phyloP scores from a whole-genome alignment of 306 rosid genomes.

The Canavalia gladiata region DNA sequence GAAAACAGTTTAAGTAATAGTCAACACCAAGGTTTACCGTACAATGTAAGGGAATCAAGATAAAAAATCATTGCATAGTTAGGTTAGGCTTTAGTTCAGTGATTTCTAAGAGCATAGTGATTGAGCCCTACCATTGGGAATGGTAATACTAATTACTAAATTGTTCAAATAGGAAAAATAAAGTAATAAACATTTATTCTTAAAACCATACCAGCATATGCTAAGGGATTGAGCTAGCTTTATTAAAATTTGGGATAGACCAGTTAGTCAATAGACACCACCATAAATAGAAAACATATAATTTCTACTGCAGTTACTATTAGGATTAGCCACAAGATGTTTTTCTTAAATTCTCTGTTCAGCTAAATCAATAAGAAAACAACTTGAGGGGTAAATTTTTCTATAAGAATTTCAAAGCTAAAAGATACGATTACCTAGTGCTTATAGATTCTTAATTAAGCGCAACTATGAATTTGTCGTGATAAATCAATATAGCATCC shows the following conservation, averaged over 20 bases:
- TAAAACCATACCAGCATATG: neutral
- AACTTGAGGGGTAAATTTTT: neutral
- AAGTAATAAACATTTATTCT: neutral
- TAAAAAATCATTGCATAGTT: neutral
- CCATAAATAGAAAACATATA: neutral
- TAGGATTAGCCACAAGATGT: no score
- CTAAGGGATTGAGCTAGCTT: neutral
- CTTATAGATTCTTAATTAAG: neutral
- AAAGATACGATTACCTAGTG: neutral
- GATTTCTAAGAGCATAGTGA: conserved; percentile 12
- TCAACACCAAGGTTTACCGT: neutral
- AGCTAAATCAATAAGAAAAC: neutral
- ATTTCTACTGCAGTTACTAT: conserved; percentile 1
- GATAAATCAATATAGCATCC: neutral
- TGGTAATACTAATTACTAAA: conserved; percentile 24
- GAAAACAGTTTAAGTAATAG: neutral
- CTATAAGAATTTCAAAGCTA: neutral
- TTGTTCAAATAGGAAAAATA: neutral
- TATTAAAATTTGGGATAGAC: neutral
- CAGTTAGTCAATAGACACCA: conserved; percentile 25
- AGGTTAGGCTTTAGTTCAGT: neutral
- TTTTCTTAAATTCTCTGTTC: neutral
- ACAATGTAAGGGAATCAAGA: no score
- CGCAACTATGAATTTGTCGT: neutral
- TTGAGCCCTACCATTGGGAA: conserved; percentile 5